Evolutionary conservation across 768 basidiomycete genomes (phyloP), one percentile per base, ranked within the genome.

Genomic region (Leucosporidium creatinivorum): DNA sequence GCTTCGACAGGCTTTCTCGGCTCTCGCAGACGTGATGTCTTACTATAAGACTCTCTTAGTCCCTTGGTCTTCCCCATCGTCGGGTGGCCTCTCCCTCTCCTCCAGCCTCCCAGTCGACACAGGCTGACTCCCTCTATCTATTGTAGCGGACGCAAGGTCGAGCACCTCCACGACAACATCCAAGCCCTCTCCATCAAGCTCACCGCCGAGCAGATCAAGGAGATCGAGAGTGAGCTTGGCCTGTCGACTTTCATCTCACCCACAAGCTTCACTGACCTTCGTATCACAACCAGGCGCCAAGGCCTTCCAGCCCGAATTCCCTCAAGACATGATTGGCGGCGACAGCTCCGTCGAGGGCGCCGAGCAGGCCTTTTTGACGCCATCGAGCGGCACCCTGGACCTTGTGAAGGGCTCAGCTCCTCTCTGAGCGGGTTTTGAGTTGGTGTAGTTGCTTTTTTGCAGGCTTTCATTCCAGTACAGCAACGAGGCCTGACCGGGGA

Each of bases 121-220:
- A 8, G 9, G 23, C 25, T 23, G 17, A 23, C n/a, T 26, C 10
- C n/a, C 54, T 18, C n/a, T 54, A 5, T 19, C 6, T 8, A 6
- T 66, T 31, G 69, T 13, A 44, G 72, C n/a, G 72, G 69, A 0
- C 72, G 72, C 51, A 73, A 73, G 56, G 61, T 73, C 56, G 47
- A 49, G 56, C 72, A 73, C 58, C 63, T 68, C 9, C 33, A 66
- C 31, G 65, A 63, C 65, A 73, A 69, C 68, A 63, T 73, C 58
- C 23, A 58, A 5, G 63, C 71, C 13, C 48, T 73, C 39, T 15
- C 47, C 19, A 30, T 73, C 56, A 59, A 60, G 28, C 55, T 73
- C 23, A 65, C 62, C 30, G 30, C 21, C 12, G 59, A 61, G 36
- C 58, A 71, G 47, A 58, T 72, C 30, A n/a, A n/a, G n/a, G 8